Evolutionary conservation across 306 rosid species (phyloP), one percentile per base, ranked within the genome.

Genomic region (Lagenaria siceraria): DNA sequence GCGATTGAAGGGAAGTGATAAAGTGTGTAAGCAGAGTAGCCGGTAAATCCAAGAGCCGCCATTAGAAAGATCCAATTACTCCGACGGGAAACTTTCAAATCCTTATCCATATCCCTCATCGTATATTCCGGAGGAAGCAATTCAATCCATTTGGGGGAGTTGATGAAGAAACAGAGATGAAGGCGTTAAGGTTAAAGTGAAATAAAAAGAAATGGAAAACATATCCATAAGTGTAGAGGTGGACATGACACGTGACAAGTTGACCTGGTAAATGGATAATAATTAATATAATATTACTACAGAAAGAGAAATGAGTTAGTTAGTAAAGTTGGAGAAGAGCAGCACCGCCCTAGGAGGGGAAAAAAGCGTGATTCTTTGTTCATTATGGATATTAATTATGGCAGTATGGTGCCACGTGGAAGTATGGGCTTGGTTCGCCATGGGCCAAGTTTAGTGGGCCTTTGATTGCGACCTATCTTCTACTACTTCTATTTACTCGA

Each of bases 1-100:
- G 84, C 78, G 2, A 95, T 79, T 12, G 88, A 84, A 56, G 98
- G 96, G 29, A 70, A 76, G 68, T 88, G 86, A 81, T 88, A 92
- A 74, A 85, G 19, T 77, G 63, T 87, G 80, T 84, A 88, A 72
- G 77, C 85, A 52, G 88, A 81, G 66, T 84, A 91, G 62, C 91
- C 81, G 29, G 89, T 79, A 70, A 90, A 87, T 18, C 97, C 92
- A 12, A 86, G 78, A 53, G 90, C 89, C 5, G 89, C 74, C 5
- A 86, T 42, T 31, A 90, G 60, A 64, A 84, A 14, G 10, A 88
- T 9, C 92, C 83, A 89, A 46, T 87, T 95, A 79, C 80, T 92
- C 9, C 85, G 9, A 53, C 10, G 85, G 69, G 83, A 79, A 54
- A 73, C 72, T 78, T 81, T 82, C 10, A 88, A 81, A 78, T 91